phyloP scores from a whole-genome alignment of 2,329 filamentous ascomycete species.

The Zymoseptoria brevis region DNA sequence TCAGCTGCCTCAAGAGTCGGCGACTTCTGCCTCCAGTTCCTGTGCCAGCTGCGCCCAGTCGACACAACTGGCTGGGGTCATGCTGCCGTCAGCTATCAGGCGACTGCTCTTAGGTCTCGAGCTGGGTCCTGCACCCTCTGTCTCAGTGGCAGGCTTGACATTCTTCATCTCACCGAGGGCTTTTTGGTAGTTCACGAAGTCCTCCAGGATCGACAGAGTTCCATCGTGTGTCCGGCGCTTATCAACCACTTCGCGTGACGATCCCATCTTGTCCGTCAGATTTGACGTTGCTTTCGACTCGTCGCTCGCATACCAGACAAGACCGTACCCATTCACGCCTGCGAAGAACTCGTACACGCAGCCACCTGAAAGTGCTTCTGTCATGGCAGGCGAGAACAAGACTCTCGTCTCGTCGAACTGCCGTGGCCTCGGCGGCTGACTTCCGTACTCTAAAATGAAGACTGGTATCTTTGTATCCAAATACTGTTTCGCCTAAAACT shows the following conservation, averaged over 20 bases:
- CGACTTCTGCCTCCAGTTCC: background rate
- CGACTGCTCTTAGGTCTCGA: background rate
- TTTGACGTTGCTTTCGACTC: background rate
- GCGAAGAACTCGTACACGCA: constrained; percentile 12
- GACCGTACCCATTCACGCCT: constrained; percentile 4
- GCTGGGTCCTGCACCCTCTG: background rate
- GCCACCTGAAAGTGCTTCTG: constrained; percentile 10
- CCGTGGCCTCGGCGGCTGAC: background rate
- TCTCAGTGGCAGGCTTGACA: background rate
- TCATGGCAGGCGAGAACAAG: constrained; percentile 7
- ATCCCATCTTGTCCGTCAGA: too few relatives aligned
- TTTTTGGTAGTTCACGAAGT: constrained; percentile 15
- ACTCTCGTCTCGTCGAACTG: constrained; percentile 5
- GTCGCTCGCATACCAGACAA: background rate
- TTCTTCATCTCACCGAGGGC: constrained; percentile 2
- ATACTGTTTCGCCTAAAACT: background rate
- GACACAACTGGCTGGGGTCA: constrained; percentile 1
- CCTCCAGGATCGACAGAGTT: constrained; percentile 8
- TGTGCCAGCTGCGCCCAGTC: constrained; percentile 1
- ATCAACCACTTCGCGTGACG: constrained; percentile 1
- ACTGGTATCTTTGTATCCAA: constrained; percentile 4
- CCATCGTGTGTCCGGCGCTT: constrained; percentile 8
- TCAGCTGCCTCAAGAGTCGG: too few relatives aligned
- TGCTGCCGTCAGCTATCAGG: too few relatives aligned
- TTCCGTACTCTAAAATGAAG: constrained; percentile 10